Conservation (phyloP, 257 asterid species). For the Salvia hispanica region DNA sequence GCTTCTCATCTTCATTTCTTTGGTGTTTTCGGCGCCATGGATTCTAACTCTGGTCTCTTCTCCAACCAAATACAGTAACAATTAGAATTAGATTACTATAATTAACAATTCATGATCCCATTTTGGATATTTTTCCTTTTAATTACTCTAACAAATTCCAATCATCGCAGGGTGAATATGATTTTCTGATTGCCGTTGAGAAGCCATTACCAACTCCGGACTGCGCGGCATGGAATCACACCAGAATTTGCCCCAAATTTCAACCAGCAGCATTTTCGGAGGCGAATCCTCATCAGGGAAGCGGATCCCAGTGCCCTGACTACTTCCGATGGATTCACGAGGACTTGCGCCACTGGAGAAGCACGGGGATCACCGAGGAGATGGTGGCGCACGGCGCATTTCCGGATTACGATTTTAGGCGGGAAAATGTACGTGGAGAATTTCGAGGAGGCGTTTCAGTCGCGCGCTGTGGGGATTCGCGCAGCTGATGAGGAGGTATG, state of each 20-base stretch:
- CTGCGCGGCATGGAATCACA: constrained; percentile 8
- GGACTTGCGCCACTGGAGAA: constrained; percentile 73
- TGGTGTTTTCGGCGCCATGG: background rate
- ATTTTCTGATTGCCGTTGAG: background rate
- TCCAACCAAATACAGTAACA: too few relatives aligned
- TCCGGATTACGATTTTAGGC: constrained; percentile 56
- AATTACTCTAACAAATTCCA: background rate
- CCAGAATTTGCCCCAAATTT: background rate
- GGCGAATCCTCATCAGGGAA: background rate
- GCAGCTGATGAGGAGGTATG: constrained; percentile 75
- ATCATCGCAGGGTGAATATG: constrained; percentile 2
- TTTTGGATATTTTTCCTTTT: too few relatives aligned
- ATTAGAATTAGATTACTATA: too few relatives aligned
- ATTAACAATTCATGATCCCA: too few relatives aligned
- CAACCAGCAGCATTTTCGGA: background rate
- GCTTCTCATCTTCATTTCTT: background rate
- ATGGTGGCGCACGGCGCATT: constrained; percentile 51
- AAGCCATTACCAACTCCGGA: background rate
- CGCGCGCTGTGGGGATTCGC: constrained; percentile 75
- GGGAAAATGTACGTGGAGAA: constrained; percentile 63
- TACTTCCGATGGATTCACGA: constrained; percentile 88
- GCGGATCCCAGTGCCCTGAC: constrained; percentile 48
- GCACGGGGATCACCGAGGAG: constrained; percentile 54
- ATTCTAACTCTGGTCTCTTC: too few relatives aligned
- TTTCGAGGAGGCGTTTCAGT: constrained; percentile 50